A percentile compares a stretch with the other conserved stretches of the same genome.
phyloP scores from a whole-genome alignment of 805 yeast species.

The Candida krabiensis region DNA sequence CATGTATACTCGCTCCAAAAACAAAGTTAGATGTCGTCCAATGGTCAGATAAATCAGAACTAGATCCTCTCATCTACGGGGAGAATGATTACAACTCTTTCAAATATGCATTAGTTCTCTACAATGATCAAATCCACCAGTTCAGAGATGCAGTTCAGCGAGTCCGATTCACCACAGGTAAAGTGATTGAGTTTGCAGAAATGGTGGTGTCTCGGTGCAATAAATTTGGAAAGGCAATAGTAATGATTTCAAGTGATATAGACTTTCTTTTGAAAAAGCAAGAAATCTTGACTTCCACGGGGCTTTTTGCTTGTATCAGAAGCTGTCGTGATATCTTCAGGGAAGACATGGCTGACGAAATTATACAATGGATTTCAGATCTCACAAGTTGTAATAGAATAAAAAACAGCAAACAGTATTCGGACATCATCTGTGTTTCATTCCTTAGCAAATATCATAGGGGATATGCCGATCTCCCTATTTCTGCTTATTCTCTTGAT shows the following conservation, averaged over 20 bases:
- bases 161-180: constrained; percentile 62
- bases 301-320: constrained; percentile 64
- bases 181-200: constrained; percentile 61
- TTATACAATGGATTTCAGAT: constrained; percentile 64
- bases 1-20: constrained; percentile 33
- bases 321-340: constrained; percentile 69
- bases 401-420: constrained; percentile 45
- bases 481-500: constrained; percentile 10
- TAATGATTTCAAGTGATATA: constrained; percentile 56
- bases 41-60: constrained; percentile 28
- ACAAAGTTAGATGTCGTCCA: constrained; percentile 21
- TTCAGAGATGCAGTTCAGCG: constrained; percentile 70
- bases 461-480: constrained; percentile 39
- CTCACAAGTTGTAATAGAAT: constrained; percentile 54
- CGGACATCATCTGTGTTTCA: constrained; percentile 55
- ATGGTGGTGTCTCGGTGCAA: constrained; percentile 72
- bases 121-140: constrained; percentile 81
- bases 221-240: constrained; percentile 65
- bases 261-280: constrained; percentile 53
- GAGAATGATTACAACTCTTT: constrained; percentile 43
- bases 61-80: constrained; percentile 42
- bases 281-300: constrained; percentile 57
- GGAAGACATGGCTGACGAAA: constrained; percentile 78
- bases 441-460: constrained; percentile 61
- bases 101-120: constrained; percentile 57